A percentile compares a stretch with the other conserved stretches of the same genome.
phyloP scores from a whole-genome alignment of 169 alveolate genomes.

The Eimeria necatrix region DNA sequence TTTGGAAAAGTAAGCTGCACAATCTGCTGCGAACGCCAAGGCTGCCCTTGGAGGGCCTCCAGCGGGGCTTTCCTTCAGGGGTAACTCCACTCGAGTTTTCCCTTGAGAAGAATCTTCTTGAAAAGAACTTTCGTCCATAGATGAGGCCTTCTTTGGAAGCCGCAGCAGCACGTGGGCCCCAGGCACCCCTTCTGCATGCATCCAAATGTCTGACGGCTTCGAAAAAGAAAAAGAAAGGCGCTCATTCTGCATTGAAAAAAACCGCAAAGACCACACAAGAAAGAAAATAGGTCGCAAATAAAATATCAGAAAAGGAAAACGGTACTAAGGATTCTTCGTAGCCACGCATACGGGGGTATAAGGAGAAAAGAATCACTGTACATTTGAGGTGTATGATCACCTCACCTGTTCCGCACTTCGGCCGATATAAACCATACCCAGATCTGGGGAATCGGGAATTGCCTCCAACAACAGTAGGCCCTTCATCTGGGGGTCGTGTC shows the following conservation, averaged over 20 bases:
- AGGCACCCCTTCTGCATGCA: background rate
- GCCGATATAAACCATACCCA: background rate
- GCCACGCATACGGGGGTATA: background rate
- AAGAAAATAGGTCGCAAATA: background rate
- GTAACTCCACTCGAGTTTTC: too few species aligned
- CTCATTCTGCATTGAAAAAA: background rate
- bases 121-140: background rate
- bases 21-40: conserved; percentile 29
- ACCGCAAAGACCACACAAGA: background rate
- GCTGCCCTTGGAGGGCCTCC: background rate
- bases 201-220: background rate
- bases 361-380: background rate
- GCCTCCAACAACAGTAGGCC: background rate
- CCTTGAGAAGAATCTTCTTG: too few species aligned
- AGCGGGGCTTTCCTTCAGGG: too few species aligned
- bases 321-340: background rate
- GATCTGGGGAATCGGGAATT: background rate
- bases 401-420: background rate
- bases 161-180: conserved; percentile 57
- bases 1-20: conserved; percentile 30
- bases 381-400: background rate
- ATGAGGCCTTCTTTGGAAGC: background rate
- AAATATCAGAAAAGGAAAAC: background rate
- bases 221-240: background rate
- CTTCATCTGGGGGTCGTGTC: background rate